Base-by-base conservation (phyloP, 148 eudicot species). In the Silene latifolia region DNA sequence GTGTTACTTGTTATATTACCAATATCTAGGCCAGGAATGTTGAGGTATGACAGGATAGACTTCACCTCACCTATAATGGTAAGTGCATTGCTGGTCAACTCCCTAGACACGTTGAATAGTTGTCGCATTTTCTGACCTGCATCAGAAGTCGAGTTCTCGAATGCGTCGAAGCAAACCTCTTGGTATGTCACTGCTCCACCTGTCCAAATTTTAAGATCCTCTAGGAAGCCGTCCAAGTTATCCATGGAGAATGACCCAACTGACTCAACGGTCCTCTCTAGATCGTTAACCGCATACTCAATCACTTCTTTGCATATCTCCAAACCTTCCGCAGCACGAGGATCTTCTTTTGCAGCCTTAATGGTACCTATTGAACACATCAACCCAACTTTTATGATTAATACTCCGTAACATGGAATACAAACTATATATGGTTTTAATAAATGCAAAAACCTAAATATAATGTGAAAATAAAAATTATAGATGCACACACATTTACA, bases 161-260 rank as follows among this genome's bases (percentile, higher is more conserved):
- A 91, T 0, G 86, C 89, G 20, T 91, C 93, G 20, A 86, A 68
- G 48, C 96, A 91, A 6, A 87, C 89, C 18, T 89, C 87, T 24
- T 91, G 89, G 64, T 80, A 85, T 0, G 96, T 88, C 11, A 84
- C 65, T 20, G 87, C 85, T 2, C 85, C 91, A 57, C 90, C 84
- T 10, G 85, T 72, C 96, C 96, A 90, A 3, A 87, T 74, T 74
- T 83, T 85, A 15, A 90, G 73, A 42, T 90, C 96, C 12, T 72
- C 84, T 2, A 84, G 44, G 65, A 84, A 82, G 19, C 73, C 80
- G n/a, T 80, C 83, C 0, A 90, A 0, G 25, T 84, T 78, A 0
- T 47, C 72, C 23, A 82, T 8, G 6, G 76, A 74, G 47, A 83
- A 81, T 0, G 75, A 57, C 0, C 54, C 57, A 0, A 79, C 74